Conservation (phyloP, 768 basidiomycete species). For the Ramaria sp. region DNA sequence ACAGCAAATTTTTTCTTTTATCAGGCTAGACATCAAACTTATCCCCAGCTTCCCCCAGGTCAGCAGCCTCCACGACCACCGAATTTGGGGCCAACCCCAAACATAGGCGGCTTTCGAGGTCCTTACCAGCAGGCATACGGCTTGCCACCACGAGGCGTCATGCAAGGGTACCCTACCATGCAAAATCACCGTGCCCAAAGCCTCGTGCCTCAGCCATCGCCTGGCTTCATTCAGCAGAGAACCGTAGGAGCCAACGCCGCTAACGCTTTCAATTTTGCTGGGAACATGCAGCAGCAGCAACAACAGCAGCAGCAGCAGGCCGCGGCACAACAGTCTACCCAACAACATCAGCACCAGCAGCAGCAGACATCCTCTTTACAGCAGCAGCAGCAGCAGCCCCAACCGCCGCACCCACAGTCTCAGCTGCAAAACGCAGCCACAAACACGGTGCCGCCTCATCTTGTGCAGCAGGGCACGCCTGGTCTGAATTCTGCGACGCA, state of each 20-base stretch:
- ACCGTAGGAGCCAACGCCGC: conserved; percentile 9
- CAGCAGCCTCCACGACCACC: conserved; percentile 79
- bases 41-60: conserved; percentile 28
- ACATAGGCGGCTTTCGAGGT: conserved; percentile 31
- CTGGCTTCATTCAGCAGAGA: conserved; percentile 38
- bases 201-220: conserved; percentile 47
- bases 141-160: conserved; percentile 51
- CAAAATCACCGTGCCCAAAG: conserved; percentile 53
- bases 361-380: conserved; percentile 13
- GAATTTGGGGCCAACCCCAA: conserved; percentile 55
- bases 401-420: conserved; percentile 20
- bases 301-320: conserved; percentile 38
- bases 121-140: conserved; percentile 56
- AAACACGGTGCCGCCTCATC: conserved; percentile 44
- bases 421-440: conserved; percentile 40
- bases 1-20: background rate
- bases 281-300: conserved; percentile 20
- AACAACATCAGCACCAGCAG: conserved; percentile 32
- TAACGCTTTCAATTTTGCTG: conserved; percentile 18
- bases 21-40: background rate
- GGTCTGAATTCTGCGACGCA: conserved; percentile 41
- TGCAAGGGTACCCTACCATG: conserved; percentile 44
- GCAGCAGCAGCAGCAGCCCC: conserved; percentile 16
- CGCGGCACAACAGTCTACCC: conserved; percentile 23
- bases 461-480: conserved; percentile 36